Evolutionary conservation across 177 flowering plant species (phyloP), one percentile per base, ranked within the genome.

Genomic region (Vitis hybrid): DNA sequence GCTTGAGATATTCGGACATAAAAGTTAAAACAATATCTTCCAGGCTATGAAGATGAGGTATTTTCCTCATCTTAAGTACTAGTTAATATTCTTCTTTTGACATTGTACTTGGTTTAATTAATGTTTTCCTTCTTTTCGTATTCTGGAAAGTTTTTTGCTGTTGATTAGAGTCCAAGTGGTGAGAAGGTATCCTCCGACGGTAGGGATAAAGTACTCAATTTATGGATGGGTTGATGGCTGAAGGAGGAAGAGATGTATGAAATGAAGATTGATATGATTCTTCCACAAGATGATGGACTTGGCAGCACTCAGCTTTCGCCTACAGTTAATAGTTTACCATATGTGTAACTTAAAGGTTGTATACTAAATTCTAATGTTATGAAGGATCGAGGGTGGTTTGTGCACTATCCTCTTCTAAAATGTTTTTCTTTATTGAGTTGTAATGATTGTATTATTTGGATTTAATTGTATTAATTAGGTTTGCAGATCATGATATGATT

Each of bases 141-240:
- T 55, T 65, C 68, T 60, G 63, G 18, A 26, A 73, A 95, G 99
- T 97, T 95, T 72, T 95, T 75, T 82, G 93, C 95, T 14, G 99
- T 95, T 72, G 98, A 95, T 72, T 95, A 97, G 99, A 95, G 99
- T 80, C 99, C 97, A 14, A 98, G 91, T 77, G 99, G 99, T 55
- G 98, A 95, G 84, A 95, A 95, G 77, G 99, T 95, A 54, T 98
- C 92, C 55, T 95, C 98, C 4, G 99, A 97, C 59, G 97, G 99
- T 49, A 93, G 75, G 74, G 99, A 95, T 72, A 80, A 81, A 71
- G 92, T 86, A 57, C 54, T 95, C 81, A 93, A 91, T 75, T 67
- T 95, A 34, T 95, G 99, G 98, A 95, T 93, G 99, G 91, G 93
- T n/a, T 91, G 84, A 72, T 32, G 10, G 5, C 18, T 26, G 30